These are phyloP conservation scores for Roridomyces roridus DNA, from an alignment of 768 basidiomycete species.

Conservation along the genomic window DNA sequence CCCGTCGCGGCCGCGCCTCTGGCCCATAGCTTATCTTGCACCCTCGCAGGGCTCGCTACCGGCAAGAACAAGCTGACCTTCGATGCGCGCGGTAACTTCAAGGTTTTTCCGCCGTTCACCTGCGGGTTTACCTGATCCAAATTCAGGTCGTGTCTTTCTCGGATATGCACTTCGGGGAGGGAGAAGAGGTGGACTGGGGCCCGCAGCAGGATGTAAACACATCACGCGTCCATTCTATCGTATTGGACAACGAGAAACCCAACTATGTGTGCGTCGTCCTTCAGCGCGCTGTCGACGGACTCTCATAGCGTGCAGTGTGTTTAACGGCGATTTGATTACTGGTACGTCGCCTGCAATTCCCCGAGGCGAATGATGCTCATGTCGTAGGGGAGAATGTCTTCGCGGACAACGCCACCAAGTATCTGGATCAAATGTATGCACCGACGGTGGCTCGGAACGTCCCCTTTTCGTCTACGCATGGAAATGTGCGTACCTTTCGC, in stretches of 20 bases:
- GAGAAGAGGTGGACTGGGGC: constrained; percentile 17
- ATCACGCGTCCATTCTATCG: constrained; percentile 2
- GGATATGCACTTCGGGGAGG: constrained; percentile 27
- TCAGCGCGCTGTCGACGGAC: background rate
- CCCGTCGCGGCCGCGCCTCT: constrained; percentile 11
- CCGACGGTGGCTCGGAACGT: constrained; percentile 19
- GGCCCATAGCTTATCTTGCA: constrained; percentile 14
- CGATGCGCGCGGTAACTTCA: constrained; percentile 21
- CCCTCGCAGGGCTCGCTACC: background rate
- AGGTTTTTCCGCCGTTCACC: constrained; percentile 6
- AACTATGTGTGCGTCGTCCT: constrained; percentile 15
- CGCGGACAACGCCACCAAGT: constrained; percentile 22
- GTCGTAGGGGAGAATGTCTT: constrained; percentile 22
- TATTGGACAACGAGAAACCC: constrained; percentile 20
- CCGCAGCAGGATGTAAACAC: constrained; percentile 19
- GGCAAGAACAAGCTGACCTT: constrained; percentile 18
- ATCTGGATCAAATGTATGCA: constrained; percentile 22
- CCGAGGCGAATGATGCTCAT: background rate
- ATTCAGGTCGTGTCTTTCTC: constrained; percentile 21
- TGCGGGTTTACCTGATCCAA: background rate
- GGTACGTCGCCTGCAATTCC: constrained; percentile 4
- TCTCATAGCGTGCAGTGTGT: constrained; percentile 13
- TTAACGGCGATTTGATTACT: constrained; percentile 25
- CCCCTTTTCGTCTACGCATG: constrained; percentile 23
- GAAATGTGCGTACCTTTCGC: constrained; percentile 13